phyloP scores from a whole-genome alignment of 2,329 filamentous ascomycete species.

The Metarhizium brunneum region DNA sequence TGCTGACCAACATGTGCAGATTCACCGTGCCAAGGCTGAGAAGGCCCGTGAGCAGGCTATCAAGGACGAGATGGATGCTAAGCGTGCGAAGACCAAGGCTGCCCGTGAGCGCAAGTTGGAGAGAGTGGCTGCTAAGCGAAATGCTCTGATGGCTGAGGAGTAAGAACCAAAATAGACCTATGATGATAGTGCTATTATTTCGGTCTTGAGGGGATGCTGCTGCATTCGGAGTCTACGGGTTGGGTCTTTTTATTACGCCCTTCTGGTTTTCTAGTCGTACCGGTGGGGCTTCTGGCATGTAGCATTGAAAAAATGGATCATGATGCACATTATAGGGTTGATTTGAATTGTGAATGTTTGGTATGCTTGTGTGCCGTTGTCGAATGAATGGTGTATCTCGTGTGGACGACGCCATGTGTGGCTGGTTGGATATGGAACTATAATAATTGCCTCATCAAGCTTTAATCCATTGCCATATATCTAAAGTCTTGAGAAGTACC shows the following conservation, averaged over 20 bases:
- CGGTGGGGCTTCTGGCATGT: constrained; percentile 46
- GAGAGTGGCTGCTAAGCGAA: constrained; percentile 84
- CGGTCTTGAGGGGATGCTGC: constrained; percentile 45
- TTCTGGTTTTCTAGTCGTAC: constrained; percentile 37
- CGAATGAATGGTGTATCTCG: not conserved
- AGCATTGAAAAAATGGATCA: constrained; percentile 47
- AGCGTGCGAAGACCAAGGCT: constrained; percentile 99
- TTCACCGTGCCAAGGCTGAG: constrained; percentile 99
- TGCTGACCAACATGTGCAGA: constrained; percentile 44
- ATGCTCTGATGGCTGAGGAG: constrained; percentile 68
- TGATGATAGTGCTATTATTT: constrained; percentile 24
- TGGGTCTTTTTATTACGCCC: constrained; percentile 40
- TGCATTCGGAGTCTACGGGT: constrained; percentile 53
- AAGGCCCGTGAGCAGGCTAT: constrained; percentile 90
- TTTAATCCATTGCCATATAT: too few relatives aligned
- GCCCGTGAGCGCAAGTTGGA: constrained; percentile 97
- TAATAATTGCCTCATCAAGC: too few relatives aligned
- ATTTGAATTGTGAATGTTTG: not conserved
- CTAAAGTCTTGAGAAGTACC: too few relatives aligned
- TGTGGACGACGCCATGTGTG: too few relatives aligned
- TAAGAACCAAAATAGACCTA: constrained; percentile 35
- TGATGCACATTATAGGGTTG: constrained; percentile 24
- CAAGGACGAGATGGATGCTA: constrained; percentile 99
- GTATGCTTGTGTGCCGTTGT: not conserved
- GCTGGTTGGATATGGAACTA: too few relatives aligned